Conservation (phyloP, 2,329 filamentous ascomycete genomes). For the Stachybotrys chlorohalonatus region DNA sequence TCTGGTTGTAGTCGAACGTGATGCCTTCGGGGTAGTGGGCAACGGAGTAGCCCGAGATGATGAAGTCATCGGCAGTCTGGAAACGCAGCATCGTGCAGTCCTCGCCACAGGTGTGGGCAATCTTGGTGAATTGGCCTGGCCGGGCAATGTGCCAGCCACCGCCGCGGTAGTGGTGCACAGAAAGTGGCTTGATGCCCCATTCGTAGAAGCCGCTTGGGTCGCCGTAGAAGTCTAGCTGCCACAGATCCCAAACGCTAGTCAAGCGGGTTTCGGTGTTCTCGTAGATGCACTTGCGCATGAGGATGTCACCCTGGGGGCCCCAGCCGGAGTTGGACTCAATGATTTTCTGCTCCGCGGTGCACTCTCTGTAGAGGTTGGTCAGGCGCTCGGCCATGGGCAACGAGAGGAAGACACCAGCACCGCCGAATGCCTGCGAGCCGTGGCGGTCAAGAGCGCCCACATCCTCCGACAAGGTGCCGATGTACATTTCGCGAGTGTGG, state of each 20-base stretch:
- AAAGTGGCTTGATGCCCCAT: slow-evolving; percentile 49
- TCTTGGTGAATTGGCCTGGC: slow-evolving; percentile 46
- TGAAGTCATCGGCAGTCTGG: slow-evolving; percentile 41
- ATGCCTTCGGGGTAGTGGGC: slow-evolving; percentile 45
- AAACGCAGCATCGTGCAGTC: slow-evolving; percentile 52
- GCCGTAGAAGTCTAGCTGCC: slow-evolving; percentile 51
- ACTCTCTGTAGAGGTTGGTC: slow-evolving; percentile 33
- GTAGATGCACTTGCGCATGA: slow-evolving; percentile 55
- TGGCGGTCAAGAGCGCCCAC: slow-evolving; percentile 50
- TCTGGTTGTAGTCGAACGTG: slow-evolving; percentile 37
- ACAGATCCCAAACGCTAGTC: slow-evolving; percentile 46
- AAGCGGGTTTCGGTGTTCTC: slow-evolving; percentile 51
- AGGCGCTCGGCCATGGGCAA: slow-evolving; percentile 37
- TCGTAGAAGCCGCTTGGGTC: slow-evolving; percentile 58
- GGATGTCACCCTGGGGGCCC: slow-evolving; percentile 52
- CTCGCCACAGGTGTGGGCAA: slow-evolving; percentile 50
- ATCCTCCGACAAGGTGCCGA: slow-evolving; percentile 54
- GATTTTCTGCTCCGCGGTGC: slow-evolving; percentile 41
- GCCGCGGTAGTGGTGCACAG: slow-evolving; percentile 56
- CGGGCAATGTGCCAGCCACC: slow-evolving; percentile 46
- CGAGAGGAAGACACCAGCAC: slow-evolving; percentile 54
- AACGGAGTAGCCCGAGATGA: slow-evolving; percentile 52
- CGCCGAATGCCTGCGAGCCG: slow-evolving; percentile 55
- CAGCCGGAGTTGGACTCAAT: slow-evolving; percentile 47
- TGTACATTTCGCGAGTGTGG: slow-evolving; percentile 42